phyloP scores from a whole-genome alignment of 768 basidiomycete species.

The Russula vinacea region DNA sequence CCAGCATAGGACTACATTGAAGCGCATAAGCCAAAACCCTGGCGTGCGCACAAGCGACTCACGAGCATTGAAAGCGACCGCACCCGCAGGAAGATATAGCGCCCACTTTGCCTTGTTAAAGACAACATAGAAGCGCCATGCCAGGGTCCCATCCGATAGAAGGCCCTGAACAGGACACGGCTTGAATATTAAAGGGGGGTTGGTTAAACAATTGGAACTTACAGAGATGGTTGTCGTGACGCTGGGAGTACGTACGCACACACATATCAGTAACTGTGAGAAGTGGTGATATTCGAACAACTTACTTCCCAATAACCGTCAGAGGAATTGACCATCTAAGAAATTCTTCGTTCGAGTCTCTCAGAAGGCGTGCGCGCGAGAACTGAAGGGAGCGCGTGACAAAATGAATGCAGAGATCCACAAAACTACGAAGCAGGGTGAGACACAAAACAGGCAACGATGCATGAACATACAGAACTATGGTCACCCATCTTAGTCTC shows the following conservation, averaged over 20 bases:
- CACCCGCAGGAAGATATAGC: slow-evolving; percentile 27
- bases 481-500: slow-evolving; percentile 29
- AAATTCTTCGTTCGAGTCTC: slow-evolving; percentile 22
- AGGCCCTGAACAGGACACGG: slow-evolving; percentile 25
- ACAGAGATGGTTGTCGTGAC: slow-evolving; percentile 20
- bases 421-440: slow-evolving; percentile 26
- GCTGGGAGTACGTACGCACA: neutral
- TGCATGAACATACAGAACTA: slow-evolving; percentile 27
- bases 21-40: neutral
- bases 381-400: slow-evolving; percentile 30
- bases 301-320: slow-evolving; percentile 17
- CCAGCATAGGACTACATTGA: slow-evolving; percentile 30
- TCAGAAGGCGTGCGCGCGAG: slow-evolving; percentile 27
- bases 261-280: neutral
- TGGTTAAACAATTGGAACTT: neutral
- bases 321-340: slow-evolving; percentile 30
- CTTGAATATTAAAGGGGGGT: neutral
- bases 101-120: slow-evolving; percentile 30
- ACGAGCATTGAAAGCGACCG: slow-evolving; percentile 30
- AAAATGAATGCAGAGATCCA: slow-evolving; percentile 31
- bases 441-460: slow-evolving; percentile 30
- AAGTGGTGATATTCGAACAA: neutral
- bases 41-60: neutral
- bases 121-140: slow-evolving; percentile 33
- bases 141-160: slow-evolving; percentile 32